Evolutionary conservation across 108 stramenopile genomes (phyloP).

Genomic region (Nitzschia sp.): DNA sequence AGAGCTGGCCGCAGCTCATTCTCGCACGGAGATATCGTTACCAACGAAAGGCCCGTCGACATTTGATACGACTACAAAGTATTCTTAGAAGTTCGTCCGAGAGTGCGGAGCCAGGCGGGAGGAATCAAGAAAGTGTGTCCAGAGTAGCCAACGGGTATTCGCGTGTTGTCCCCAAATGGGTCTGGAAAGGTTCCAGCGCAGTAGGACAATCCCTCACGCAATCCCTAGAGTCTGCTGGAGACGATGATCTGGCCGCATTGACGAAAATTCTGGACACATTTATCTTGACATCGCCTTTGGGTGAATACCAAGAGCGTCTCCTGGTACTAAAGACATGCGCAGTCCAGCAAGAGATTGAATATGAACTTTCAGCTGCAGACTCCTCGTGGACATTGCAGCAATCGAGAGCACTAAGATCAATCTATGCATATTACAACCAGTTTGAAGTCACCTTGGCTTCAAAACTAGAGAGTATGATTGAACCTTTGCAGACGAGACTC

Average conservation of each 20-base stretch:
- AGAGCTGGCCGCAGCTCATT: constrained; percentile 86
- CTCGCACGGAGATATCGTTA: constrained; percentile 50
- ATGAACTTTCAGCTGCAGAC: not conserved
- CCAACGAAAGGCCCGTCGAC: constrained; percentile 43
- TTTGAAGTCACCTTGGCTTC: constrained; percentile 45
- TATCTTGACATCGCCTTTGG: constrained; percentile 74
- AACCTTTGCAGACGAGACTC: constrained; percentile 83
- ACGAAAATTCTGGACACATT: constrained; percentile 79
- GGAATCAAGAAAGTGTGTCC: not conserved
- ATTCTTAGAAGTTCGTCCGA: constrained; percentile 5
- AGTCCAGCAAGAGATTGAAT: constrained; percentile 34
- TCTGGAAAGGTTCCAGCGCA: constrained; percentile 61
- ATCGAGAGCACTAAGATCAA: constrained; percentile 52
- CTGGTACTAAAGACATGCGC: constrained; percentile 57
- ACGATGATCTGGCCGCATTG: constrained; percentile 44
- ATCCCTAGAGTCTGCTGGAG: not conserved
- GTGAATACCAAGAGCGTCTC: constrained; percentile 69
- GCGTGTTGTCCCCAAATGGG: constrained; percentile 55
- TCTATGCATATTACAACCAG: constrained; percentile 79
- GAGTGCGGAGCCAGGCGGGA: no score
- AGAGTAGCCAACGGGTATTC: not conserved
- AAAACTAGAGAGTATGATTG: constrained; percentile 41
- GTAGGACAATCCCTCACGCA: constrained; percentile 9
- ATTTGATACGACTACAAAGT: constrained; percentile 68
- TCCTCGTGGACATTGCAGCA: constrained; percentile 17